Base-by-base conservation (phyloP, 768 basidiomycete genomes). In the Dacryopinax primogenitus region DNA sequence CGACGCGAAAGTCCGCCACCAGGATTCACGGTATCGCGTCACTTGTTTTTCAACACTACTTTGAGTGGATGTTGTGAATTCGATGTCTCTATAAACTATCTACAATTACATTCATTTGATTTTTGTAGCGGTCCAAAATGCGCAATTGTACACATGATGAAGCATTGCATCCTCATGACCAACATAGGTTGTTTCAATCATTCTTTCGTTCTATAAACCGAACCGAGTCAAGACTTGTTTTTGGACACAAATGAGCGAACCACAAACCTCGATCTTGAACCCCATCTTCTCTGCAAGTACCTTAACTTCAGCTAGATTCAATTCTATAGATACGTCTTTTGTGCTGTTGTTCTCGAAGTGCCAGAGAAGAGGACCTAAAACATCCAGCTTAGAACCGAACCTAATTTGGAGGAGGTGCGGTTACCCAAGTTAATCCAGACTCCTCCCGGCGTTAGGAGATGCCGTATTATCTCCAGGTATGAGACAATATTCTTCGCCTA, bases 401-500 rank as follows among this genome's bases (percentile, higher is more conserved):
- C 28, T 30, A 18, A 18, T 9, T 26, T 30, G 23, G 12, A 36
- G 2, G 26, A 36, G 35, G 32, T 33, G 6, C 32, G 9, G 32
- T 32, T 6, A 86, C 86, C 89, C 9, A 92, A 76, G 72, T 97
- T 97, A 68, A 96, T 86, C 92, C 92, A 96, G 4, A 92, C 81
- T 0, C 94, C 95, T 23, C 87, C 91, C 0, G 86, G 88, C 6
- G 85, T 85, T 13, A 99, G 80, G 30, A 95, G 85, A 1, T 79
- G 78, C 75, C 92, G 86, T 51, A 97, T 87, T 62, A 89, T 84
- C n/a, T 87, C 84, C 15, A 97, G 81, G 72, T 94, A 97, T 66
- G 88, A 88, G 18, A 95, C 83, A 34, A 97, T 84, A 72, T 97
- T 95, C 71, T 93, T 88, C 0, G 92, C 91, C 89, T 93, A 63